Conservation (phyloP, 139 green algal genomes). For the Yamagishiella unicocca region DNA sequence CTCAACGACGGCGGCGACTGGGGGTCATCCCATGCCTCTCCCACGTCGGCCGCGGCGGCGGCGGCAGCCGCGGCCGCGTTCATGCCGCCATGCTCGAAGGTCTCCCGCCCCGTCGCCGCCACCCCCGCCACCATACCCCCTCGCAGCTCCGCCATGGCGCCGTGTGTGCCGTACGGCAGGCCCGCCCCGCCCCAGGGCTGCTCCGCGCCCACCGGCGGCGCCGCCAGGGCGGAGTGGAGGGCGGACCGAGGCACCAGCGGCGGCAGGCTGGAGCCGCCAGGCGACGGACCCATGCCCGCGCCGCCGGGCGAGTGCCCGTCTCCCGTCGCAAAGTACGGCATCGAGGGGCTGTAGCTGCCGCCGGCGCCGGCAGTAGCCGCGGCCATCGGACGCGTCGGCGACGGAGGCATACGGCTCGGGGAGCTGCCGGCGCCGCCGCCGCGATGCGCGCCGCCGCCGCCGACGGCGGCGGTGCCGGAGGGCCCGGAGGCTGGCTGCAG, state of each 20-base stretch:
- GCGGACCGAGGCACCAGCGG: slow-evolving; percentile 24
- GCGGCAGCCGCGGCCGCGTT: not conserved
- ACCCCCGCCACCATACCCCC: slow-evolving; percentile 13
- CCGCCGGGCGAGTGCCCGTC: not conserved
- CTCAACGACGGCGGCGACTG: slow-evolving; percentile 29
- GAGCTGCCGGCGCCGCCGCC: not conserved
- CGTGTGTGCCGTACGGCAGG: slow-evolving; percentile 7
- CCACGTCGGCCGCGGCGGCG: not conserved
- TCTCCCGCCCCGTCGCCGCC: not conserved
- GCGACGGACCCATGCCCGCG: too few species aligned
- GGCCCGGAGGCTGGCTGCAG: not conserved
- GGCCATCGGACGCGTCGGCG: not conserved
- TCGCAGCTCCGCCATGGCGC: not conserved
- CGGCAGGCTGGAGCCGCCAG: slow-evolving; percentile 9
- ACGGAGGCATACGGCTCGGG: not conserved
- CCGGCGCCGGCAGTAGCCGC: not conserved
- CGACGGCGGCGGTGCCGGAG: not conserved
- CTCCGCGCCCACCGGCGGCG: not conserved
- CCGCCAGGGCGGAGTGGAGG: not conserved
- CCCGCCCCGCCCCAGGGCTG: slow-evolving; percentile 34
- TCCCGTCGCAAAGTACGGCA: not conserved
- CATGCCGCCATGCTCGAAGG: not conserved
- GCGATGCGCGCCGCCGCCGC: not conserved
- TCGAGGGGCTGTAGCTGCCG: not conserved
- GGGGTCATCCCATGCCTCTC: not conserved